phyloP scores from a whole-genome alignment of 2,329 filamentous ascomycete species.

The Tricladium varicosporioides region DNA sequence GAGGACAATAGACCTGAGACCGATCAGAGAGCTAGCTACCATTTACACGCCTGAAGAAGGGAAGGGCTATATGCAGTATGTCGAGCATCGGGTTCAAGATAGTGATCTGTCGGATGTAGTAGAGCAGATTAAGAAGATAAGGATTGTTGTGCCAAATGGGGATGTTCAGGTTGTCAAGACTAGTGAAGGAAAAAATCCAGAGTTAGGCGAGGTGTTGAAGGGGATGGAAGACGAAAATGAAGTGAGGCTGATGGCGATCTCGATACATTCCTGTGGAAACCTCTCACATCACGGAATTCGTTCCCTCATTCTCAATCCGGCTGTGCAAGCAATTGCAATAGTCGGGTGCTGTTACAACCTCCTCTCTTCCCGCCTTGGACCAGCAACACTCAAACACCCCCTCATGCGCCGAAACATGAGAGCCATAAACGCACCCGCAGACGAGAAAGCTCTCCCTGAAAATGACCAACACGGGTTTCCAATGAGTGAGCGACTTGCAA shows the following conservation, averaged over 20 bases:
- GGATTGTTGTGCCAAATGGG: constrained; percentile 21
- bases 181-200: constrained; percentile 20
- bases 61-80: constrained; percentile 72
- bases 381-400: constrained; percentile 82
- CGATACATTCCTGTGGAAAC: constrained; percentile 95
- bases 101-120: constrained; percentile 70
- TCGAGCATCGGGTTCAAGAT: constrained; percentile 70
- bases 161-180: constrained; percentile 14
- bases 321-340: constrained; percentile 86
- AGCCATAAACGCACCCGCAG: constrained; percentile 62
- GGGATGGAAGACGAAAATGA: constrained; percentile 35
- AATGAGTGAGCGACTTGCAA: constrained; percentile 72
- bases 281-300: constrained; percentile 92
- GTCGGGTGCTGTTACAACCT: constrained; percentile 99
- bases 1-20: constrained; percentile 45
- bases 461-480: constrained; percentile 90
- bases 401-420: constrained; percentile 69
- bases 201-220: constrained; percentile 11
- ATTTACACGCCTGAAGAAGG: constrained; percentile 58
- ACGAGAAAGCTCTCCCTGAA: constrained; percentile 65
- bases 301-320: constrained; percentile 78
- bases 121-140: constrained; percentile 53
- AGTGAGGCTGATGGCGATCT: constrained; percentile 76
- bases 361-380: constrained; percentile 83
- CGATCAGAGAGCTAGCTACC: constrained; percentile 47